phyloP scores from a whole-genome alignment of 1,284 basidiomycete species.

The Marasmius oreades region DNA sequence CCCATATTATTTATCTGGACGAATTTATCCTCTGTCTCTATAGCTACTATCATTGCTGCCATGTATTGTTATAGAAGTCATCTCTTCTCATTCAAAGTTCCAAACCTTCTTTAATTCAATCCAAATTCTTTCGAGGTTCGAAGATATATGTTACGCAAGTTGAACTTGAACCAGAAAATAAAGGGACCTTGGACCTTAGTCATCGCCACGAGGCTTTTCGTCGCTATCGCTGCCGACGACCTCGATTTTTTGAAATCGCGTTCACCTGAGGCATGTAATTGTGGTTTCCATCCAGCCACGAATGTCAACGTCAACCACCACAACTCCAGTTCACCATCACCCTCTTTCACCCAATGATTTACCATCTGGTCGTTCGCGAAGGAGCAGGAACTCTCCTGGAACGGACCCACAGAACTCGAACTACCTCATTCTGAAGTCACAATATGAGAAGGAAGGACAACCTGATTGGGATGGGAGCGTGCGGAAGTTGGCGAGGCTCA shows the following conservation, averaged over 20 bases:
- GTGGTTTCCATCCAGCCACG: neutral
- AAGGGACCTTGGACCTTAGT: neutral
- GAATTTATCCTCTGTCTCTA: neutral
- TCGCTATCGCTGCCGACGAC: neutral
- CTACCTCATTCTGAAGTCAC: slow-evolving; percentile 60
- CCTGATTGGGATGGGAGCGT: slow-evolving; percentile 63
- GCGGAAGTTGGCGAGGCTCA: slow-evolving; percentile 39
- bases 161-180: too few species aligned
- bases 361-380: slow-evolving; percentile 34
- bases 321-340: slow-evolving; percentile 62
- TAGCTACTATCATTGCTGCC: neutral
- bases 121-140: too few species aligned
- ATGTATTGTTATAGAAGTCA: too few species aligned
- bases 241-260: neutral
- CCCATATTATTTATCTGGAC: neutral
- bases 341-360: slow-evolving; percentile 57
- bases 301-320: slow-evolving; percentile 12
- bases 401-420: slow-evolving; percentile 32
- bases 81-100: too few species aligned
- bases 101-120: too few species aligned
- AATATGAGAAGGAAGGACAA: slow-evolving; percentile 42
- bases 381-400: slow-evolving; percentile 19
- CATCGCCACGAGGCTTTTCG: neutral
- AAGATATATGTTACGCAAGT: too few species aligned
- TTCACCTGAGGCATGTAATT: neutral